Evolutionary conservation across 257 asterid species (phyloP).

Genomic region (Coffea eugenioides): DNA sequence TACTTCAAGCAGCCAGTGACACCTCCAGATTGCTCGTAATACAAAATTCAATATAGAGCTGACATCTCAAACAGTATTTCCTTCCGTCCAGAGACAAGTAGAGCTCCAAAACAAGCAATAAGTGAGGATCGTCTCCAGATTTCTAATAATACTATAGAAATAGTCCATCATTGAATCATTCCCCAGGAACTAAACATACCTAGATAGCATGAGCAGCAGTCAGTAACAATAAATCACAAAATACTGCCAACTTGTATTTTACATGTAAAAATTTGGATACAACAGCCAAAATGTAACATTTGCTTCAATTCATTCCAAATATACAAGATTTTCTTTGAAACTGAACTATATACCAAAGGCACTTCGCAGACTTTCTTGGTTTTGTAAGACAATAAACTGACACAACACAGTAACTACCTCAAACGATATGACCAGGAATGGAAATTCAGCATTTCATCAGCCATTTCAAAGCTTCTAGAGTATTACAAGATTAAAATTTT

Average conservation of each 20-base stretch:
- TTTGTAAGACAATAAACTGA: background rate
- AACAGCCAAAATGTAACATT: background rate
- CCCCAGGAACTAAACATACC: background rate
- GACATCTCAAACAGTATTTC: background rate
- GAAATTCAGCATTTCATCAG: background rate
- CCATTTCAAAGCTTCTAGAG: no score
- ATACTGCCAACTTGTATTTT: no score
- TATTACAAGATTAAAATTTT: background rate
- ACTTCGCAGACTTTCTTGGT: no score
- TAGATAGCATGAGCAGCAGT: slow-evolving; percentile 4
- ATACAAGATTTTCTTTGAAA: background rate
- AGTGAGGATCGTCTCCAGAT: background rate
- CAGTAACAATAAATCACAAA: background rate
- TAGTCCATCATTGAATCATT: no score
- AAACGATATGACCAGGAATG: background rate
- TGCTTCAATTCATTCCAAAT: background rate
- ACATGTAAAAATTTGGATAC: no score
- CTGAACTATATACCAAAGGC: background rate
- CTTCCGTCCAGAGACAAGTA: background rate
- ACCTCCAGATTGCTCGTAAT: background rate
- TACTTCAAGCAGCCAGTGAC: background rate
- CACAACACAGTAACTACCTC: background rate
- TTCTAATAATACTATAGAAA: background rate
- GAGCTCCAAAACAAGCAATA: background rate
- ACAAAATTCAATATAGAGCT: background rate